Evolutionary conservation across 1,139 yeast species (phyloP), one percentile per base, ranked within the genome.

Genomic region (Pichia sp.): DNA sequence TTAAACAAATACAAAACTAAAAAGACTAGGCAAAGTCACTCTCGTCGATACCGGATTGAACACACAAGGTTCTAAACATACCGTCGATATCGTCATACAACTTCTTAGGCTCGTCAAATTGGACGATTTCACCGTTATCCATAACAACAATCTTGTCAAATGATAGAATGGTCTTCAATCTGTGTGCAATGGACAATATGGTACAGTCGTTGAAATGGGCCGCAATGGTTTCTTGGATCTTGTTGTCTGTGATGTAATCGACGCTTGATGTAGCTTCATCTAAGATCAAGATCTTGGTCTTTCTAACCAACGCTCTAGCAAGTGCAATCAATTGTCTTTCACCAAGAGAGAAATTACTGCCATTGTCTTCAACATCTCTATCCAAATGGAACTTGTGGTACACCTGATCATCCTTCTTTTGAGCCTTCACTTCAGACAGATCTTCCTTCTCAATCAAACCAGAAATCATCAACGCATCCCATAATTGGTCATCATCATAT

Each of bases 261-360:
- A 77, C 82, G 21, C 79, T 73, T 1, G 81, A 74, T 0, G 83
- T 77, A 20, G 82, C 82, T 63, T 77, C 82, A 59, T 77, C 82
- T 51, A 77, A 63, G 51, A 77, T 71, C 50, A 77, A 68, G 46
- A 77, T 74, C 61, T 73, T 75, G 19, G 77, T 66, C 46, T 73
- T 68, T 40, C 79, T 67, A 20, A 77, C 77, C 58, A 77, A 68
- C 1, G 82, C 78, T 50, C 83, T 65, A 19, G 81, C 76, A 52
- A 77, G 70, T 4, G 82, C 77, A 50, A 77, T 64, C 50, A 77
- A 69, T 59, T 77, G 83, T 46, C 79, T 67, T 57, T 77, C 81
- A 36, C 82, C 83, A 42, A 77, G 65, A 4, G 82, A 77, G 55
- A 75, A 77, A 61, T 77, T 77, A n/a, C 67, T 57, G 4, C 83